Base-by-base conservation (phyloP, 2,329 filamentous ascomycete genomes). In the Hymenoscyphus repandus region DNA sequence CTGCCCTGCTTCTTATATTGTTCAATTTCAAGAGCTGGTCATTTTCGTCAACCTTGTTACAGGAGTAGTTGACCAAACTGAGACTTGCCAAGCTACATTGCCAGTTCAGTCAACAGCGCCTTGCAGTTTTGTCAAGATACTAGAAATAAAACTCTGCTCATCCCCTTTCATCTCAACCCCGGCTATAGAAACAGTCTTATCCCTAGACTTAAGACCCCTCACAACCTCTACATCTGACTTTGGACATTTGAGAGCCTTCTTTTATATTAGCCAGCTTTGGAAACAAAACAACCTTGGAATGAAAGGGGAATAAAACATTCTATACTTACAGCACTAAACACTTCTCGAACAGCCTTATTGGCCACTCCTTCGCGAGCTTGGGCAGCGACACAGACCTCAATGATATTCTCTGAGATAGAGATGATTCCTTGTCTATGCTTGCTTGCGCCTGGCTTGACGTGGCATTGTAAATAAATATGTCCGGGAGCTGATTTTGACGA, bases 361-460 rank as follows among this genome's bases (percentile, higher is more conserved):
- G 85, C 80, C 62, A 86, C 82, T 12, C 84, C 83, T 12, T 88
- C 82, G 53, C 76, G 74, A 10, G 85, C 75, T 56, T 77, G 82
- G 0, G 83, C 84, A 0, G 83, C 69, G 2, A 88, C 84, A 43
- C 82, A 85, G 1, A 90, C 65, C 53, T 86, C 78, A 42, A 89
- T 74, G 2, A 69, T 70, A 6, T 79, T 73, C 20, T 80, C 74
- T 0, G 75, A 75, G 3, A 89, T 67, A 0, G 73, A 71, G 2
- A 70, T 63, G 40, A 89, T 72, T 12, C 85, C 85, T 58, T 86
- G 77, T 32, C 83, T 77, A 20, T 72, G 72, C 27, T 78, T 80
- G 63, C 73, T 81, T 11, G 79, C 78, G 3, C 83, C 82, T 0
- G 86, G 82, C 54, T 85, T 87, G 50, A 89, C 78, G 58, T 78